Percentiles rank a stretch among this genome's conserved stretches.
phyloP scores from a whole-genome alignment of 108 stramenopile genomes.

The Craspedostauros australis region DNA sequence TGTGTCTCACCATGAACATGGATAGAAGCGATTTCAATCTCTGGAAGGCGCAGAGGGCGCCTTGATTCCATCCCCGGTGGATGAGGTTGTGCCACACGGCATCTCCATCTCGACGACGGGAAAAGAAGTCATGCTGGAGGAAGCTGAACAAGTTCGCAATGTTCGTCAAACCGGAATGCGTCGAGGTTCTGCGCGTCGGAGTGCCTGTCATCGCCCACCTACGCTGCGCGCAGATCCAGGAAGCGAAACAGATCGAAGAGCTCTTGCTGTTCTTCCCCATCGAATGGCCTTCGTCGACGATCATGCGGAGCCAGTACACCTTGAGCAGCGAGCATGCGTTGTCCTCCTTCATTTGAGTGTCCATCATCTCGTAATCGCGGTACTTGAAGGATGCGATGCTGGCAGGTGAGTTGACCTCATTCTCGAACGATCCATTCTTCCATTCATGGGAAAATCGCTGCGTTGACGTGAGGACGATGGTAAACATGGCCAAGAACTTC shows the following conservation, averaged over 20 bases:
- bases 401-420: conserved; percentile 62
- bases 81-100: conserved; percentile 49
- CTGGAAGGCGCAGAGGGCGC: conserved; percentile 51
- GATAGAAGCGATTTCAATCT: conserved; percentile 48
- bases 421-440: conserved; percentile 71
- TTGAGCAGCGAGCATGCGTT: conserved; percentile 64
- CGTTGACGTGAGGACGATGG: conserved; percentile 63
- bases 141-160: conserved; percentile 55
- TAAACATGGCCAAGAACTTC: conserved; percentile 48
- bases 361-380: conserved; percentile 21
- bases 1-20: conserved; percentile 78
- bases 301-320: conserved; percentile 66
- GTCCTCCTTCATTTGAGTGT: conserved; percentile 1
- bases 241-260: conserved; percentile 69
- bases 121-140: conserved; percentile 68
- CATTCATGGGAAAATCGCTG: conserved; percentile 67
- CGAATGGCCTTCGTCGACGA: conserved; percentile 82
- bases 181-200: conserved; percentile 59
- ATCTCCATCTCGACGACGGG: conserved; percentile 40
- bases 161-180: conserved; percentile 39
- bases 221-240: conserved; percentile 63
- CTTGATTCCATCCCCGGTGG: conserved; percentile 43
- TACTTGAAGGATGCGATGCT: too few species aligned
- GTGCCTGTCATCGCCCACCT: conserved; percentile 87
- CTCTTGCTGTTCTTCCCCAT: conserved; percentile 61